These are phyloP conservation scores for Apophysomyces elegans DNA, from an alignment of 371 early-diverging fungal genomes.

Conservation along the genomic window DNA sequence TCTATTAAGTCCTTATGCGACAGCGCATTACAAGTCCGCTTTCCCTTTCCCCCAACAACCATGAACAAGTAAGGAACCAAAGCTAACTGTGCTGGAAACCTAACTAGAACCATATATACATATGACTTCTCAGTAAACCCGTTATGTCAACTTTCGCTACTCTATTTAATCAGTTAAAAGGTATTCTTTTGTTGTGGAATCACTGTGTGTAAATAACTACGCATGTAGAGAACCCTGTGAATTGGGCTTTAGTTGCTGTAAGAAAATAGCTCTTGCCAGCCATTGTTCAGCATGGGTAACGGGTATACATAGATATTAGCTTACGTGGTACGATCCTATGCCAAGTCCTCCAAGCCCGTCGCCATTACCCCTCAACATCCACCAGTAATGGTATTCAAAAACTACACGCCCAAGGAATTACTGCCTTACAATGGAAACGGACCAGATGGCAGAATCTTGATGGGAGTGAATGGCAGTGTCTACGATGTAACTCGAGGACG, in stretches of 20 bases:
- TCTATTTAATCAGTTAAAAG: constrained; percentile 30
- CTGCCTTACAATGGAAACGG: constrained; percentile 62
- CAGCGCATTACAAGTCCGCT: no score
- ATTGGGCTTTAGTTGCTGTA: constrained; percentile 59
- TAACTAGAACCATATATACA: background rate
- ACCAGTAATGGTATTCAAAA: constrained; percentile 61
- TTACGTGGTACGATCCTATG: constrained; percentile 38
- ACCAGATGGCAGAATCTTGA: constrained; percentile 62
- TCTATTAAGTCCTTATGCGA: no score
- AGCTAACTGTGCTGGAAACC: no score
- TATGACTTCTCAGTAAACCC: constrained; percentile 11
- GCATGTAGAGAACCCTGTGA: constrained; percentile 53
- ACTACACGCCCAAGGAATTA: constrained; percentile 76
- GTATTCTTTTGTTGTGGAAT: constrained; percentile 10
- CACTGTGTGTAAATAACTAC: background rate
- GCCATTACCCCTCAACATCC: constrained; percentile 46
- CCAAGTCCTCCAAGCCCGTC: constrained; percentile 30
- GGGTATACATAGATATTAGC: constrained; percentile 31
- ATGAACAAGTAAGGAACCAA: no score
- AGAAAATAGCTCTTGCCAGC: constrained; percentile 24
- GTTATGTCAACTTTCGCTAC: constrained; percentile 23
- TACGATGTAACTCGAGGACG: constrained; percentile 89
- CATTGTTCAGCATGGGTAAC: constrained; percentile 16
- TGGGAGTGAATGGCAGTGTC: constrained; percentile 85
- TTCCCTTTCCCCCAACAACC: no score